These are phyloP conservation scores for Teunomyces atbi DNA, from an alignment of 805 yeast species.

Conservation along the genomic window DNA sequence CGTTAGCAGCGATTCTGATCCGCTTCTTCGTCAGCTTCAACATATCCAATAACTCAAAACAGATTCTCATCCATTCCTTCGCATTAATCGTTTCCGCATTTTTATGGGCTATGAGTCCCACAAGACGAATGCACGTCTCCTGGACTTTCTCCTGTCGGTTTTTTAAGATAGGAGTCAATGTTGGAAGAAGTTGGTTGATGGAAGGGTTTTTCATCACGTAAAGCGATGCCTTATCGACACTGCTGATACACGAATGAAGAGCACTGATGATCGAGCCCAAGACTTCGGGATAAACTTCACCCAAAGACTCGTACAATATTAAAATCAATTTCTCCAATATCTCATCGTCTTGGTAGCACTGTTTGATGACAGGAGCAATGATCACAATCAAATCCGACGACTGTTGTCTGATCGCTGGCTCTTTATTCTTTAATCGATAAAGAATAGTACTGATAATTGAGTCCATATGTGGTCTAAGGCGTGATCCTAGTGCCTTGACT, in stretches of 20 bases:
- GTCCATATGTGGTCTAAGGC: slow-evolving; percentile 70
- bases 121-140: slow-evolving; percentile 71
- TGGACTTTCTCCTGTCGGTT: slow-evolving; percentile 91
- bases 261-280: slow-evolving; percentile 82
- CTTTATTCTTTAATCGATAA: slow-evolving; percentile 68
- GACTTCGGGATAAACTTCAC: slow-evolving; percentile 93
- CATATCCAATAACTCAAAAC: slow-evolving; percentile 87
- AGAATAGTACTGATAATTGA: slow-evolving; percentile 70
- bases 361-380: slow-evolving; percentile 63
- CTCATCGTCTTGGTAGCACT: slow-evolving; percentile 58
- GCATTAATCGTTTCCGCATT: slow-evolving; percentile 84
- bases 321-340: slow-evolving; percentile 67
- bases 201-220: slow-evolving; percentile 63
- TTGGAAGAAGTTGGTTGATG: slow-evolving; percentile 75
- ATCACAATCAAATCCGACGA: slow-evolving; percentile 74
- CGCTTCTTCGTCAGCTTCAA: slow-evolving; percentile 75
- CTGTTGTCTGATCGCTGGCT: slow-evolving; percentile 73
- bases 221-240: slow-evolving; percentile 56
- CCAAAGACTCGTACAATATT: slow-evolving; percentile 83
- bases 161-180: slow-evolving; percentile 85
- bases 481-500: slow-evolving; percentile 55
- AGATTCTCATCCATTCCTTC: slow-evolving; percentile 95
- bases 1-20: slow-evolving; percentile 81
- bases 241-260: slow-evolving; percentile 57
- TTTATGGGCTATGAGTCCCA: slow-evolving; percentile 77